Evolutionary conservation across 306 rosid genomes (phyloP).

Genomic region (Cyamopsis tetragonoloba): DNA sequence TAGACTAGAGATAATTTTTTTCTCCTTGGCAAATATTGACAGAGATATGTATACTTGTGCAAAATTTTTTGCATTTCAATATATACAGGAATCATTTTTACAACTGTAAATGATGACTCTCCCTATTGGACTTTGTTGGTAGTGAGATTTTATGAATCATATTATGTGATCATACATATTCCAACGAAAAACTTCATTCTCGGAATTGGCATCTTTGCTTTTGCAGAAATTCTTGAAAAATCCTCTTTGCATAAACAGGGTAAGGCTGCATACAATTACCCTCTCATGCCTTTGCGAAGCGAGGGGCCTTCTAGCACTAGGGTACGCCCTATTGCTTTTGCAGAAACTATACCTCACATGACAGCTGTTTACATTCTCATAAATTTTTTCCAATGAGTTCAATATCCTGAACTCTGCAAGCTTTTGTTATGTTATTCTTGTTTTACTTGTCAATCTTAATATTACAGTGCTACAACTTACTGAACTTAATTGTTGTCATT

Average conservation of each 20-base stretch:
- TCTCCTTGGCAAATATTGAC: background rate
- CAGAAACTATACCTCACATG: background rate
- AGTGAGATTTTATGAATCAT: background rate
- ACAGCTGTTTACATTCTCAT: background rate
- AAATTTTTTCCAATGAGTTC: background rate
- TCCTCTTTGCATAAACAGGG: too few species aligned
- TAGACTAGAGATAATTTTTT: conserved; percentile 32
- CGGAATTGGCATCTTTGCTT: background rate
- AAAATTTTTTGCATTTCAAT: background rate
- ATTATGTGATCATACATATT: background rate
- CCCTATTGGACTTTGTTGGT: background rate
- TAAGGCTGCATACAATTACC: too few species aligned
- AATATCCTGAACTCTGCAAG: background rate
- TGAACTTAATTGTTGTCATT: background rate
- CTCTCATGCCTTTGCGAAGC: too few species aligned
- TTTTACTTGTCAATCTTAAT: background rate
- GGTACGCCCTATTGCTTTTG: too few species aligned
- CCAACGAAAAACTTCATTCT: background rate
- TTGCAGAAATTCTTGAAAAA: too few species aligned
- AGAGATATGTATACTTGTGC: conserved; percentile 6
- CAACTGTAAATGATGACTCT: background rate
- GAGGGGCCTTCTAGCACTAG: too few species aligned
- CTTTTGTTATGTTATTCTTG: background rate
- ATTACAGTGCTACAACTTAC: background rate
- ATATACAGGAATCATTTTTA: conserved; percentile 5